phyloP scores from a whole-genome alignment of 208 protist genomes.

The Crithidia acanthocephali region DNA sequence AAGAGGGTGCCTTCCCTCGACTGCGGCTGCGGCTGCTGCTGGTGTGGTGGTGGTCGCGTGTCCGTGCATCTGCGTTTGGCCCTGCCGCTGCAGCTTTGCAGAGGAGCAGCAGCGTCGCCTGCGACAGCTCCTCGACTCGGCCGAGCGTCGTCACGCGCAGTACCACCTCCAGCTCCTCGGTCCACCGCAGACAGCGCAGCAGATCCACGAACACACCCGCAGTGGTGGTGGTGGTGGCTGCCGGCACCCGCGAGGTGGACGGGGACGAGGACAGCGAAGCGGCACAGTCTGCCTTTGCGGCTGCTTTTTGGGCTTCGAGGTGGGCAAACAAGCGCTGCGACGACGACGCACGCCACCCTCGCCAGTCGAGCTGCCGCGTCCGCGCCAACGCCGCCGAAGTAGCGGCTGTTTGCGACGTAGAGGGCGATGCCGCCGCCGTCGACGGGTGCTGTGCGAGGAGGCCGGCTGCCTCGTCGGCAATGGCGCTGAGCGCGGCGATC shows the following conservation, averaged over 20 bases:
- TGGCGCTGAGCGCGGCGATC: constrained; percentile 18
- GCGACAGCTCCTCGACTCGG: constrained; percentile 8
- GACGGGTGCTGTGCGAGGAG: not conserved
- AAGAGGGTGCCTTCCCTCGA: no score
- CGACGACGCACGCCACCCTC: constrained; percentile 7
- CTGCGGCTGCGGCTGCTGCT: no score
- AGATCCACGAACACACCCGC: constrained; percentile 17
- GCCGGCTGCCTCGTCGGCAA: constrained; percentile 22
- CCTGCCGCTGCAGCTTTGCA: constrained; percentile 7
- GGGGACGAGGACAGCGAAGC: not conserved
- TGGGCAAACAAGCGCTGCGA: not conserved
- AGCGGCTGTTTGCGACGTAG: not conserved
- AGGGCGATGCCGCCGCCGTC: not conserved
- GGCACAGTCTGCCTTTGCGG: not conserved
- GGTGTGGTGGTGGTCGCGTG: not conserved
- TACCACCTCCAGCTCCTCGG: constrained; percentile 26
- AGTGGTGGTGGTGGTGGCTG: not conserved
- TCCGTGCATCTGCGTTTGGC: not conserved
- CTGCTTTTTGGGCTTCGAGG: not conserved
- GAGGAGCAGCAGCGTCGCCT: constrained; percentile 6
- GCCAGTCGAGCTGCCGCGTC: not conserved
- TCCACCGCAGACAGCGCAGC: constrained; percentile 27
- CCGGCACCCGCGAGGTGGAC: no score
- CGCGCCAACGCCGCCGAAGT: no score
- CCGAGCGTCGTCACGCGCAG: constrained; percentile 11